phyloP scores from a whole-genome alignment of 345 rosid species.

The Camelina hispida region DNA sequence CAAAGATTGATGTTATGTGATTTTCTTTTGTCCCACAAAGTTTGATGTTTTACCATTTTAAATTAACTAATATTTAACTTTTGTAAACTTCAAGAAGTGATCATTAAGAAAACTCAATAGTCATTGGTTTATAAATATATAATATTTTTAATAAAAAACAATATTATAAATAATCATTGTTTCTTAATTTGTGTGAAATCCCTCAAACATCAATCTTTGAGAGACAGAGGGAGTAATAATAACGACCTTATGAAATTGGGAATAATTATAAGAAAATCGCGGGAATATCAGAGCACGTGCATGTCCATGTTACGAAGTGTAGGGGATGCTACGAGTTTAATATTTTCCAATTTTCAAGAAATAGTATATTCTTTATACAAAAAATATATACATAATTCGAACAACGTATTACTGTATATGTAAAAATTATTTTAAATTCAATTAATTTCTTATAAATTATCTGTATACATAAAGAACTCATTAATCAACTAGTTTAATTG shows the following conservation, averaged over 20 bases:
- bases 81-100: no score
- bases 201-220: no score
- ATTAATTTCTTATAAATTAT: background rate
- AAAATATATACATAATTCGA: background rate
- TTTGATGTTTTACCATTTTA: no score
- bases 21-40: no score
- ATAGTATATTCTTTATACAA: background rate
- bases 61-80: no score
- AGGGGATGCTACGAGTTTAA: conserved; percentile 20
- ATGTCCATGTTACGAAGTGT: conserved; percentile 38
- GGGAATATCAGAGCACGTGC: conserved; percentile 33
- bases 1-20: no score
- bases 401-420: conserved; percentile 15
- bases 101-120: no score
- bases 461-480: background rate
- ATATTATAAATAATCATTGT: no score
- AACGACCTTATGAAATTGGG: background rate
- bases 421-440: background rate
- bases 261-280: conserved; percentile 15
- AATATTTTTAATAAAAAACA: no score
- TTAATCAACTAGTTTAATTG: background rate
- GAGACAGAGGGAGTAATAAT: no score
- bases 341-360: conserved; percentile 21
- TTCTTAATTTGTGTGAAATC: no score
- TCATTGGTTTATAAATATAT: no score